Evolutionary conservation across 306 rosid genomes (phyloP), one percentile per base, ranked within the genome.

Genomic region (Delonix regia): DNA sequence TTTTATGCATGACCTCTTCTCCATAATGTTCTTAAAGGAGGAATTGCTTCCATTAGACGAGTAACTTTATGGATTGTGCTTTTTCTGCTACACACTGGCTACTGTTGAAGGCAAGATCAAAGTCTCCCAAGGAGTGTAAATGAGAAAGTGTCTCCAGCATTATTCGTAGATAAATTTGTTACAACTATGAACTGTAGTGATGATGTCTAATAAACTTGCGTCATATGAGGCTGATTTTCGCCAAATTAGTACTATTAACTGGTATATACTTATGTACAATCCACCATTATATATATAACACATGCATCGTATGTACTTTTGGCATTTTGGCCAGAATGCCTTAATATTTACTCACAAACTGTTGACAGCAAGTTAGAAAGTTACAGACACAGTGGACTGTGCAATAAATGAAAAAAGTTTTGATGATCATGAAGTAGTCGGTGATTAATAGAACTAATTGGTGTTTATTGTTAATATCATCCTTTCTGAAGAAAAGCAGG

Each of bases 1-100:
- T 25, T 24, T 15, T 24, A 13, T 25, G 64, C 6, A 25, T 25
- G 0, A 27, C 8, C 4, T 57, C 22, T 24, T 21, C 65, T 71
- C 38, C 36, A 51, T 27, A 38, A 33, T 53, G 47, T 16, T 82
- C 82, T 10, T 22, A 41, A 48, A 38, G 75, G 67, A 80, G 42
- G 9, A 24, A 48, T 27, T 59, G 27, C 51, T 81, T 69, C 57
- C 57, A 34, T 48, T 34, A 56, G 36, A 21, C 21, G 28, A 56
- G 33, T 3, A 16, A 48, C 48, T 22, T 65, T 55, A 47, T 69
- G 71, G 14, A 19, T 60, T 59, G 36, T 69, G 66, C 59, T 9
- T 48, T 81, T 19, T 67, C 55, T 74, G 49, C 21, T 16, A 51
- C 56, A 57, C 47, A 70, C 51, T 30, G 22, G 0, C 39, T 3